Evolutionary conservation across 2,329 filamentous ascomycete genomes (phyloP).

Genomic region (Sporothrix brasiliensis): DNA sequence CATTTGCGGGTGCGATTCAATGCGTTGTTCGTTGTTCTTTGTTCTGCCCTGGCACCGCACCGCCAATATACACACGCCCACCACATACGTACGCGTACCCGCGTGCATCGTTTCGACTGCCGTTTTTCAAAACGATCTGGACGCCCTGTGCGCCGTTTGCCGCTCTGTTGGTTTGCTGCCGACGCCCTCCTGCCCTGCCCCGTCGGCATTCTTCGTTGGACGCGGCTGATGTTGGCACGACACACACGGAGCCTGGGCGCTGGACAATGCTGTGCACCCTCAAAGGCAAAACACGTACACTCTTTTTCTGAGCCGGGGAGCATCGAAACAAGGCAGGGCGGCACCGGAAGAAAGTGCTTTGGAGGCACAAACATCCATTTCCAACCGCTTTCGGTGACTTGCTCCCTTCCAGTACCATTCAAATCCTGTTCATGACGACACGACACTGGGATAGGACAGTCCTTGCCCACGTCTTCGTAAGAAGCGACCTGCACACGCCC

Average conservation of each 20-base stretch:
- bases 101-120: not conserved
- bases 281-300: not conserved
- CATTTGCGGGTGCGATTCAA: not conserved
- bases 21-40: not conserved
- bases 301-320: not conserved
- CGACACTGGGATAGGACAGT: not conserved
- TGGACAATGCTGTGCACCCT: conserved; percentile 23
- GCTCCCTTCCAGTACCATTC: not conserved
- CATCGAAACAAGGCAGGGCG: conserved; percentile 11
- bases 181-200: not conserved
- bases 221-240: not conserved
- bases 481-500: conserved; percentile 7
- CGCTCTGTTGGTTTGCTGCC: conserved; percentile 17
- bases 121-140: not conserved
- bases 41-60: not conserved
- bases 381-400: not conserved
- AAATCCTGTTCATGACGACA: not conserved
- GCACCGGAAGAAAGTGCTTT: not conserved
- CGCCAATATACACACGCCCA: not conserved
- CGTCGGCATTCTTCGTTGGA: not conserved
- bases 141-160: conserved; percentile 1
- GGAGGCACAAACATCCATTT: not conserved
- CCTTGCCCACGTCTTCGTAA: not conserved
- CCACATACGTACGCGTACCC: not conserved
- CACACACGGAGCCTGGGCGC: no score